Base-by-base conservation (phyloP, 306 rosid genomes). In the Sechiopsis laciniata region DNA sequence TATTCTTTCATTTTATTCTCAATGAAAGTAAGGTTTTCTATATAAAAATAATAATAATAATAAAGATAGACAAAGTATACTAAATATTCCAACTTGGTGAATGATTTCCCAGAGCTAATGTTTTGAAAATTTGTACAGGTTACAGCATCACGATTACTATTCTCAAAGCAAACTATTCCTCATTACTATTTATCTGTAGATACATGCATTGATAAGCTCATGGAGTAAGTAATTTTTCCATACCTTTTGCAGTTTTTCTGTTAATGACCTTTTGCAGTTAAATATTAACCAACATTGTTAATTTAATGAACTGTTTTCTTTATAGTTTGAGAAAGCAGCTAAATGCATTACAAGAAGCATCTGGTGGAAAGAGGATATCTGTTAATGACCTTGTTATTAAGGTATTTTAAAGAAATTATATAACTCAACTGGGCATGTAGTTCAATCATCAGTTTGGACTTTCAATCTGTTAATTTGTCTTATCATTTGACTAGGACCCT, bases 131-230 rank as follows among this genome's bases (percentile, higher is more conserved):
- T 81, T 81, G 84, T 72, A 76, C 90, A 95, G 99, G 26, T 95
- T 84, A 95, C 96, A 76, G 99, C 99, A 75, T 95, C 97, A 0
- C 96, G 99, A 42, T 81, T 95, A 68, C 82, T 95, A 68, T 78
- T 89, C 76, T 91, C 99, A 54, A 95, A 95, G 82, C 99, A 95
- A 85, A 91, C 97, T 52, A 95, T 95, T 84, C 99, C 99, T 71
- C 99, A 95, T 80, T 95, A 95, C 83, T 95, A 95, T 80, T 81
- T 95, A 66, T 84, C 91, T 55, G 96, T 95, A 59, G 99, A 95
- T 82, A 63, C 99, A 74, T 83, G 93, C 78, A 95, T 95, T 20
- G 99, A 95, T 85, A 91, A 87, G 76, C 97, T 95, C 59, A 78
- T 89, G 86, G 88, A 88, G 99, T 95, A 76, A 85, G 95, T 77